Percentiles rank a stretch among this genome's conserved stretches.
Conservation (phyloP, 176 grass and related monocot genomes). For the Calamus simplicifolius region DNA sequence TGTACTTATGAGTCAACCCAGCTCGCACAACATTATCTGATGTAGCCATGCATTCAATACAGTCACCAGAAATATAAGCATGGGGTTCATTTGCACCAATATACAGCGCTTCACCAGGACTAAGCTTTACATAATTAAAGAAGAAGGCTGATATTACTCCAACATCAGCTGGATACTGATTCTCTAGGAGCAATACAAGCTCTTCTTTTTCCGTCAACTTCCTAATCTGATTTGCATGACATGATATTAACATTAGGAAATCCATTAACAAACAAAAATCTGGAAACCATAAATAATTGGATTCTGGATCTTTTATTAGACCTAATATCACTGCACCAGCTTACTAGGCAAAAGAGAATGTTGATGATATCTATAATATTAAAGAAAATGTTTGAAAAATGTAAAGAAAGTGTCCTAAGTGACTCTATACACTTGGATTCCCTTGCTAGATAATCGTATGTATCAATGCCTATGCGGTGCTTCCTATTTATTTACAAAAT, state of each 20-base stretch:
- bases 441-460: no score
- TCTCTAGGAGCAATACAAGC: constrained; percentile 52
- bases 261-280: no score
- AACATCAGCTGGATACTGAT: constrained; percentile 66
- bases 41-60: constrained; percentile 86
- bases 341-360: no score
- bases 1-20: constrained; percentile 86
- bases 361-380: no score
- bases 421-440: no score
- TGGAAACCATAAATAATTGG: no score
- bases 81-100: constrained; percentile 80
- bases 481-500: no score
- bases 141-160: constrained; percentile 67
- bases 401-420: no score
- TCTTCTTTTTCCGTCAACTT: constrained; percentile 67
- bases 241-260: not conserved
- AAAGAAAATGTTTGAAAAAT: no score
- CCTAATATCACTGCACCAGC: no score
- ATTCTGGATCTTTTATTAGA: no score
- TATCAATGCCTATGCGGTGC: no score
- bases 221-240: constrained; percentile 44
- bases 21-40: constrained; percentile 89
- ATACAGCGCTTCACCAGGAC: constrained; percentile 78
- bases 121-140: constrained; percentile 82
- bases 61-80: constrained; percentile 83